Percentiles rank a stretch among this genome's conserved stretches.
These are phyloP conservation scores for Pseudonitzschia pungens DNA, from an alignment of 108 stramenopile species.

Conservation along the genomic window DNA sequence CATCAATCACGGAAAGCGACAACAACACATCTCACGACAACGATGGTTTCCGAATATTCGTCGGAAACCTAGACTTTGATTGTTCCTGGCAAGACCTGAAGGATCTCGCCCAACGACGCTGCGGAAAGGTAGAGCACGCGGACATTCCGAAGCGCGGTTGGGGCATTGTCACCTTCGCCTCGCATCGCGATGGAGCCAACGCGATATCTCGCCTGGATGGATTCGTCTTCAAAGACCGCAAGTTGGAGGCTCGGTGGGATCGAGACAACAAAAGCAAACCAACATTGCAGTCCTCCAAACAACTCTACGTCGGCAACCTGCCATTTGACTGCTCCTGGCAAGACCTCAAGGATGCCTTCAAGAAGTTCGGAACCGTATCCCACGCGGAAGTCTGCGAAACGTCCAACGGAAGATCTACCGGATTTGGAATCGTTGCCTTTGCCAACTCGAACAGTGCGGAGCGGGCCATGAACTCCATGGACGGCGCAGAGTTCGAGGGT, in stretches of 20 bases:
- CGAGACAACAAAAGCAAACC: neutral
- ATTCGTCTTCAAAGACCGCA: neutral
- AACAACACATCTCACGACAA: neutral
- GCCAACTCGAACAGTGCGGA: slow-evolving; percentile 22
- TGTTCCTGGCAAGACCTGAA: slow-evolving; percentile 81
- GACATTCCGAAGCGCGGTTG: slow-evolving; percentile 72
- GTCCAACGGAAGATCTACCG: neutral
- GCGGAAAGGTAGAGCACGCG: slow-evolving; percentile 61
- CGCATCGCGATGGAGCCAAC: slow-evolving; percentile 40
- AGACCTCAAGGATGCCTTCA: slow-evolving; percentile 90
- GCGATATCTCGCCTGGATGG: slow-evolving; percentile 13
- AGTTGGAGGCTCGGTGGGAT: slow-evolving; percentile 7
- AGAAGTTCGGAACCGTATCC: slow-evolving; percentile 51
- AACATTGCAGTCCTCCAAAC: neutral
- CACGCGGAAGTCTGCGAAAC: slow-evolving; percentile 63
- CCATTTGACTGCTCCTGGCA: slow-evolving; percentile 75
- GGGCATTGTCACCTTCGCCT: slow-evolving; percentile 68
- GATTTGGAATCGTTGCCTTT: slow-evolving; percentile 14
- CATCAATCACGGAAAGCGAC: slow-evolving; percentile 16
- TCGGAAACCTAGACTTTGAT: slow-evolving; percentile 80
- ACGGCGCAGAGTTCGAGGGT: slow-evolving; percentile 38
- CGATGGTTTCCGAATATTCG: neutral
- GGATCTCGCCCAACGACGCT: slow-evolving; percentile 74
- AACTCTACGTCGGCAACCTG: slow-evolving; percentile 82
- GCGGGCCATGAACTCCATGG: slow-evolving; percentile 34